These are phyloP conservation scores for Elongisporangium anandrum DNA, from an alignment of 352 stramenopile species.

Conservation along the genomic window DNA sequence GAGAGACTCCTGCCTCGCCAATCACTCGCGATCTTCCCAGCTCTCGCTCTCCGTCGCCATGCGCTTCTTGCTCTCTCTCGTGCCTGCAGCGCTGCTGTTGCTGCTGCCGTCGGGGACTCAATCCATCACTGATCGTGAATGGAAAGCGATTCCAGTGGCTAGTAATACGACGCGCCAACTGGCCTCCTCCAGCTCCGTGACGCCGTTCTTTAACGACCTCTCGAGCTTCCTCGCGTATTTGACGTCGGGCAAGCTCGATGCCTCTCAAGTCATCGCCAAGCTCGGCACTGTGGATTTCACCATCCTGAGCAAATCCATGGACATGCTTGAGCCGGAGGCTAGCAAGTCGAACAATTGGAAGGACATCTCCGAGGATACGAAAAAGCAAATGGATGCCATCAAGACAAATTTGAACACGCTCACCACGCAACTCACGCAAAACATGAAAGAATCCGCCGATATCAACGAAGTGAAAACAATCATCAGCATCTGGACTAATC, in stretches of 20 bases:
- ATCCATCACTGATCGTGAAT: background rate
- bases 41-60: background rate
- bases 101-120: background rate
- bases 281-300: background rate
- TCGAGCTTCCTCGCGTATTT: background rate
- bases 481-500: background rate
- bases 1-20: background rate
- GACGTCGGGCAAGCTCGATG: background rate
- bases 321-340: background rate
- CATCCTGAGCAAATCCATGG: background rate
- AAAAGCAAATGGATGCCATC: too few species aligned
- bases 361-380: background rate
- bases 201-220: background rate
- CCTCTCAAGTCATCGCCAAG: background rate
- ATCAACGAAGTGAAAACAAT: background rate
- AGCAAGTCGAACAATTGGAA: background rate
- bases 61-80: background rate
- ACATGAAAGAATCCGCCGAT: background rate
- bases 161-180: background rate
- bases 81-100: background rate
- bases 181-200: background rate
- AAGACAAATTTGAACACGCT: background rate
- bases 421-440: background rate
- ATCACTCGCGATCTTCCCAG: background rate
- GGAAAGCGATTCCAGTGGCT: background rate